These are phyloP conservation scores for Phytophthora pini DNA, from an alignment of 352 stramenopile species.

Conservation along the genomic window DNA sequence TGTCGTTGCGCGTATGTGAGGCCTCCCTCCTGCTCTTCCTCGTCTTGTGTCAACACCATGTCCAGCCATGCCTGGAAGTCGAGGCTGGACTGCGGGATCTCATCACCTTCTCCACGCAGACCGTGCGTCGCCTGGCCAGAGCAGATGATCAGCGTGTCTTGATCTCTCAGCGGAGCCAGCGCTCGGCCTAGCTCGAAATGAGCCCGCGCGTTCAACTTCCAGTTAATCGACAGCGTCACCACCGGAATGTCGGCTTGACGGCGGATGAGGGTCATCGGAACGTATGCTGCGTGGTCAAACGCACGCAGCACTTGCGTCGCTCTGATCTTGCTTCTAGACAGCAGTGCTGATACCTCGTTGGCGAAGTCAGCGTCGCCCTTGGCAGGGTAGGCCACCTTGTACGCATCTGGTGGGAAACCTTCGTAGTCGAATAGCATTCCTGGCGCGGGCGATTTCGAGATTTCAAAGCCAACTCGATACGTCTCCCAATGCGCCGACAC, in stretches of 20 bases:
- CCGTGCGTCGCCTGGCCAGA: slow-evolving; percentile 70
- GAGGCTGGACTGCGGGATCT: slow-evolving; percentile 27
- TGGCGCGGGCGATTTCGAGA: slow-evolving; percentile 57
- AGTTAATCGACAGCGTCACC: slow-evolving; percentile 83
- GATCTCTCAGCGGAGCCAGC: slow-evolving; percentile 61
- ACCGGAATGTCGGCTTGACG: slow-evolving; percentile 86
- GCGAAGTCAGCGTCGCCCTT: slow-evolving; percentile 74
- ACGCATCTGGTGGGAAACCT: slow-evolving; percentile 84
- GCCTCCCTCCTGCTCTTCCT: slow-evolving; percentile 14
- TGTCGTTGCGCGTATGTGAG: slow-evolving; percentile 41
- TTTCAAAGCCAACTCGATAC: slow-evolving; percentile 54
- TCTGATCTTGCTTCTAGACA: slow-evolving; percentile 64
- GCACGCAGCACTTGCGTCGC: slow-evolving; percentile 61
- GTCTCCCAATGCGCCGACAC: slow-evolving; percentile 89
- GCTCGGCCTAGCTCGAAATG: slow-evolving; percentile 78
- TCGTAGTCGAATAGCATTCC: slow-evolving; percentile 91
- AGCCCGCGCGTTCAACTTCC: slow-evolving; percentile 49
- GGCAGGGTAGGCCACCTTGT: slow-evolving; percentile 80
- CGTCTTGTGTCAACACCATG: slow-evolving; percentile 27
- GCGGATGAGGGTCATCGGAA: slow-evolving; percentile 88
- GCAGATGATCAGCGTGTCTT: slow-evolving; percentile 86
- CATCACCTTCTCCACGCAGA: slow-evolving; percentile 14
- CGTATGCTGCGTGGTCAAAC: slow-evolving; percentile 91
- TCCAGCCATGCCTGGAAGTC: slow-evolving; percentile 59
- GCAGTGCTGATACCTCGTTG: slow-evolving; percentile 59